These are phyloP conservation scores for Trichoderma hamatum DNA, from an alignment of 2,329 filamentous ascomycete species.

Conservation along the genomic window DNA sequence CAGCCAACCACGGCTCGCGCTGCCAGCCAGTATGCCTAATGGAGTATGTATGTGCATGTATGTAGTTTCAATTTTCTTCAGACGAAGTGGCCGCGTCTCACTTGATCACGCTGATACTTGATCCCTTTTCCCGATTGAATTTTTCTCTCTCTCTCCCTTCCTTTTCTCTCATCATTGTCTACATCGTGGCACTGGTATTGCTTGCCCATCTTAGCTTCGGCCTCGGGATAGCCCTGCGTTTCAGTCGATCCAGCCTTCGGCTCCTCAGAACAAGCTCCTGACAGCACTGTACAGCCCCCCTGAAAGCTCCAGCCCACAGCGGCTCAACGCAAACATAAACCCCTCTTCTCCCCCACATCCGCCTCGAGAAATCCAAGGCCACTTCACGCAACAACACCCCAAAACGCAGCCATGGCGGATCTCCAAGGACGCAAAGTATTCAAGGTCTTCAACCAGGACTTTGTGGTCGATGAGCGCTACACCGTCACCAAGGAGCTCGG, in stretches of 20 bases:
- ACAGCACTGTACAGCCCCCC: conserved; percentile 13
- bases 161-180: not conserved
- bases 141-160: not conserved
- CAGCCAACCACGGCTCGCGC: conserved; percentile 13
- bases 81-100: conserved; percentile 11
- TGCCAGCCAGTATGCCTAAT: not conserved
- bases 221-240: not conserved
- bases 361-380: not conserved
- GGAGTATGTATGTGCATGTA: not conserved
- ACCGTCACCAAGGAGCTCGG: conserved; percentile 98
- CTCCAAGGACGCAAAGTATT: conserved; percentile 77
- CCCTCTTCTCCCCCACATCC: conserved; percentile 20
- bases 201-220: not conserved
- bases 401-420: conserved; percentile 41
- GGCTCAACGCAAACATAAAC: conserved; percentile 13
- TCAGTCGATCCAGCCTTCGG: not conserved
- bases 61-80: conserved; percentile 1
- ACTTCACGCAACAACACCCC: conserved; percentile 4
- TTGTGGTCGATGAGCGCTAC: conserved; percentile 96
- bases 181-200: not conserved
- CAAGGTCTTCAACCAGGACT: conserved; percentile 99
- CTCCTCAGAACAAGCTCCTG: not conserved
- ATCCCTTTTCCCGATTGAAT: not conserved
- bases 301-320: conserved; percentile 11
- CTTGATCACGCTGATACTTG: conserved; percentile 1